These are phyloP conservation scores for Leptosphaerulina australis DNA, from an alignment of 2,329 filamentous ascomycete genomes.

Conservation along the genomic window DNA sequence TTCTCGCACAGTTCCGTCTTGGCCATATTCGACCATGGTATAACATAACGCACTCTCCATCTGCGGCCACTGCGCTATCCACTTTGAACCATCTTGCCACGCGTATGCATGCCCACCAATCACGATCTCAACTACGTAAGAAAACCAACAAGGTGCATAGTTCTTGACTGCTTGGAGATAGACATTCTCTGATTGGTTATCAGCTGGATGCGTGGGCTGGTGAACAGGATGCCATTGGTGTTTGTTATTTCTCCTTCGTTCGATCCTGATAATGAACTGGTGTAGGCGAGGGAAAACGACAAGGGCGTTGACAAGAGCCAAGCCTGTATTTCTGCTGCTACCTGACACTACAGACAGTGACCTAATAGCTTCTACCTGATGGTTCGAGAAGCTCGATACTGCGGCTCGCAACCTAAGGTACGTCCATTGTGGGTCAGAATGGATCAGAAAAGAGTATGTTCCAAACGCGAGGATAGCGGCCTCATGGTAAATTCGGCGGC, in stretches of 20 bases:
- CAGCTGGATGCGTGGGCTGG: neutral
- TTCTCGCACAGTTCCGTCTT: neutral
- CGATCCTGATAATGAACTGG: slow-evolving; percentile 1
- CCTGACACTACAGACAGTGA: neutral
- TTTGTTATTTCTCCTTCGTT: neutral
- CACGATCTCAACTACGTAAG: neutral
- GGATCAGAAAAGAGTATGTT: slow-evolving; percentile 8
- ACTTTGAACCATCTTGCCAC: neutral
- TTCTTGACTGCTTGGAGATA: neutral
- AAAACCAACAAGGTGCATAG: neutral
- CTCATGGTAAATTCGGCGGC: slow-evolving; percentile 14
- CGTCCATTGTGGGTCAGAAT: neutral
- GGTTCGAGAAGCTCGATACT: neutral
- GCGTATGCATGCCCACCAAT: neutral
- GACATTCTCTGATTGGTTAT: neutral
- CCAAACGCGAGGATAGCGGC: slow-evolving; percentile 15
- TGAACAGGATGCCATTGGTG: neutral
- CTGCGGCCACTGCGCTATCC: slow-evolving; percentile 3
- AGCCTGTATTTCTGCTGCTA: neutral
- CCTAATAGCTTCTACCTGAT: slow-evolving; percentile 2
- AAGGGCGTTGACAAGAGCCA: slow-evolving; percentile 7
- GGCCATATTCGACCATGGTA: neutral
- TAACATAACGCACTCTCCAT: neutral
- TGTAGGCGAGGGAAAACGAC: slow-evolving; percentile 8
- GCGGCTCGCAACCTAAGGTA: neutral